These are phyloP conservation scores for Colletotrichum noveboracense DNA, from an alignment of 2,329 filamentous ascomycete genomes.

Conservation along the genomic window DNA sequence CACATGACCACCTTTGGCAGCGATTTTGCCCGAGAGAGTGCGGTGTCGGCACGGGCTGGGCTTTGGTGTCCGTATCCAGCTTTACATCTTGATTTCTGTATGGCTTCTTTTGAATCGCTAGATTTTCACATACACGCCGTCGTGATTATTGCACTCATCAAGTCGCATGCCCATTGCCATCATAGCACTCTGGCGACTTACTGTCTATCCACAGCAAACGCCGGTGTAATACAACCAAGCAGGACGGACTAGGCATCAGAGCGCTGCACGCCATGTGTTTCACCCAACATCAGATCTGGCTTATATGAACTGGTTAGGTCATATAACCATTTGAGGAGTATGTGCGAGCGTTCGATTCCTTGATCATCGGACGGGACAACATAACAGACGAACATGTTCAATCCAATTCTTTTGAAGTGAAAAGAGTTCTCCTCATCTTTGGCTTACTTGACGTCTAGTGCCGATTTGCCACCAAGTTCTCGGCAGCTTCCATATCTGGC, in stretches of 20 bases:
- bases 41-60: not conserved
- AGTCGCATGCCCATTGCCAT: not conserved
- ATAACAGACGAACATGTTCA: not conserved
- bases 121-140: not conserved
- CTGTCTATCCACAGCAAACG: not conserved
- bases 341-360: not conserved
- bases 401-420: not conserved
- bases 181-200: not conserved
- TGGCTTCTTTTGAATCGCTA: not conserved
- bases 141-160: not conserved
- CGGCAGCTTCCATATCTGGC: not conserved
- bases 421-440: not conserved
- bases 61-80: not conserved
- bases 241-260: not conserved
- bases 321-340: accelerated
- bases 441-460: not conserved
- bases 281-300: not conserved
- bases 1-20: not conserved
- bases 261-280: not conserved
- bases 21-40: not conserved
- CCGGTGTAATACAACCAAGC: not conserved
- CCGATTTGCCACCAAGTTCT: not conserved
- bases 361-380: not conserved
- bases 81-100: not conserved
- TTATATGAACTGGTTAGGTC: not conserved